Conservation (phyloP, 371 early-diverging fungal genomes). For the Rhizopus arrhizus region DNA sequence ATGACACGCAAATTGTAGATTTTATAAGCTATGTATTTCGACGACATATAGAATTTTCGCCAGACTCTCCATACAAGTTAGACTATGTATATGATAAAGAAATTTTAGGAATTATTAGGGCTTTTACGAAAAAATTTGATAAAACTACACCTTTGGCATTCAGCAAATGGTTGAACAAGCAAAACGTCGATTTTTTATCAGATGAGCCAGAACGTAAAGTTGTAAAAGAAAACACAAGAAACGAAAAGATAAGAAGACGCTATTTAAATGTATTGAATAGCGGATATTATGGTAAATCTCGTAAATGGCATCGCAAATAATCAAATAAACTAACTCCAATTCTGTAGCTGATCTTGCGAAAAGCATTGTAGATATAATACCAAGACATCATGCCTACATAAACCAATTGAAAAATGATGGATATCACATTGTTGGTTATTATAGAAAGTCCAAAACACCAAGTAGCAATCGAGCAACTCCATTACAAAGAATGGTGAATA, state of each 20-base stretch:
- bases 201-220: constrained; percentile 21
- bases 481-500: constrained; percentile 19
- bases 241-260: constrained; percentile 13
- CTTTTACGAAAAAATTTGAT: constrained; percentile 11
- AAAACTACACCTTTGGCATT: constrained; percentile 22
- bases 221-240: constrained; percentile 11
- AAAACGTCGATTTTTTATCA: constrained; percentile 22
- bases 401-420: constrained; percentile 19
- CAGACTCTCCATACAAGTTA: constrained; percentile 22
- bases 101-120: constrained; percentile 13
- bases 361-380: constrained; percentile 14
- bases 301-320: constrained; percentile 15
- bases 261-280: constrained; percentile 15
- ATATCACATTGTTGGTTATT: constrained; percentile 17
- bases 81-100: constrained; percentile 15
- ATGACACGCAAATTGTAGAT: constrained; percentile 22
- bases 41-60: constrained; percentile 8
- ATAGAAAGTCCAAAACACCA: constrained; percentile 19
- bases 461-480: constrained; percentile 12
- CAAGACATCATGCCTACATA: constrained; percentile 18
- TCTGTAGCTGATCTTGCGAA: constrained; percentile 17
- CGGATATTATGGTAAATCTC: constrained; percentile 16
- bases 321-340: constrained; percentile 16
- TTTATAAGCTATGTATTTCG: constrained; percentile 25
- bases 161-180: constrained; percentile 23